Evolutionary conservation across 345 rosid genomes (phyloP).

Genomic region (Moricandia arvensis): DNA sequence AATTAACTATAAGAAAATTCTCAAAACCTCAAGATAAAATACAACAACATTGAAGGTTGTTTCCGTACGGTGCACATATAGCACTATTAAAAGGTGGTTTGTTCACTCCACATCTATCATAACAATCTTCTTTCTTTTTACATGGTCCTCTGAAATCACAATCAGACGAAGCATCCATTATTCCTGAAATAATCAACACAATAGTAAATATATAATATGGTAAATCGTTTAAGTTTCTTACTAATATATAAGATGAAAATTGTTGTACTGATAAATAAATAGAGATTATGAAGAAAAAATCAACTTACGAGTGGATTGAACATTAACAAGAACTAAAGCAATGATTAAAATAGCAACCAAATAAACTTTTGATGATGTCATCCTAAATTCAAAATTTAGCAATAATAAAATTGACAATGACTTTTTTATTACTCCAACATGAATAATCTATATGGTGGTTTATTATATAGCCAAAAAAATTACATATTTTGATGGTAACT

Average conservation of each 20-base stretch:
- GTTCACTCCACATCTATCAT: not conserved
- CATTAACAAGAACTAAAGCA: not conserved
- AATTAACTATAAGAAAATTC: not conserved
- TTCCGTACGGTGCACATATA: not conserved
- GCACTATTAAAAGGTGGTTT: not conserved
- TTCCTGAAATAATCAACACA: not conserved
- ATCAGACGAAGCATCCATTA: not conserved
- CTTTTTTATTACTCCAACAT: no score
- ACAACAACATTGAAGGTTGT: not conserved
- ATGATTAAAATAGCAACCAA: not conserved
- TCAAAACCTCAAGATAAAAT: not conserved
- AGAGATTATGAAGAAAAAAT: not conserved
- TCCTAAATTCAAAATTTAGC: not conserved
- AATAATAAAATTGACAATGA: no score
- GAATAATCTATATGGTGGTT: no score
- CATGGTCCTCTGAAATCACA: not conserved
- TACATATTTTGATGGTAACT: no score
- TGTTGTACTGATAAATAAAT: not conserved
- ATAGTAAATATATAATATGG: not conserved
- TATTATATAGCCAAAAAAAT: no score
- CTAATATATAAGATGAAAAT: not conserved
- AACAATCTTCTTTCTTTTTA: not conserved
- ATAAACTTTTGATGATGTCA: not conserved
- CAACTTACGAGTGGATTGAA: not conserved
- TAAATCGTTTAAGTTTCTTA: not conserved